phyloP scores from a whole-genome alignment of 306 rosid species.

The Cucurbita ficifolia region DNA sequence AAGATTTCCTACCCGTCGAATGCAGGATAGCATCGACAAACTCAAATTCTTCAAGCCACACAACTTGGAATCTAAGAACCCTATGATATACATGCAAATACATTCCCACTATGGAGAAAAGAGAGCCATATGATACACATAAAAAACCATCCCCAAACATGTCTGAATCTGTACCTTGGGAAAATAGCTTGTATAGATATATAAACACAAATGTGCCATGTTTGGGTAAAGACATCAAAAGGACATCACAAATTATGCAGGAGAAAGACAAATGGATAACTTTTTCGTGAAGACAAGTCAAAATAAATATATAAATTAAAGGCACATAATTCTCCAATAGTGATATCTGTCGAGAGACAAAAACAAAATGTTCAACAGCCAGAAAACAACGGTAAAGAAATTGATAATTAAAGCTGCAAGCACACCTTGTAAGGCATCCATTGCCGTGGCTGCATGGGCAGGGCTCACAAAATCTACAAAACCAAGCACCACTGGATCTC shows the following conservation, averaged over 20 bases:
- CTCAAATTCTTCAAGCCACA: neutral
- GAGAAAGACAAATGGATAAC: neutral
- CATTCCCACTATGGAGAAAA: neutral
- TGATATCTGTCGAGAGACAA: neutral
- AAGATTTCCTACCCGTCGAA: neutral
- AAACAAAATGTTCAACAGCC: neutral
- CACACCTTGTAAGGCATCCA: slow-evolving; percentile 96
- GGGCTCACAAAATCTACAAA: slow-evolving; percentile 92
- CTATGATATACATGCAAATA: neutral
- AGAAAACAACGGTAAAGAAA: neutral
- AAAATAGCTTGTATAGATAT: neutral
- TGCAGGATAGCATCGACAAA: neutral
- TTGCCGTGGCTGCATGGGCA: slow-evolving; percentile 96
- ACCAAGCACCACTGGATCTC: slow-evolving; percentile 85
- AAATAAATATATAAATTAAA: neutral
- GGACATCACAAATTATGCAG: neutral
- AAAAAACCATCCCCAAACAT: neutral
- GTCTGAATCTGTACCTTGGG: neutral
- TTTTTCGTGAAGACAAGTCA: neutral
- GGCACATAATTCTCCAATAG: neutral
- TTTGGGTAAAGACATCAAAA: neutral
- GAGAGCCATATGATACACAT: neutral
- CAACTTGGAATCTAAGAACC: neutral
- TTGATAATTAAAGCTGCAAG: slow-evolving; percentile 2
- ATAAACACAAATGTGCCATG: neutral